phyloP scores from a whole-genome alignment of 169 alveolate genomes.

The Toxoplasma gondii region DNA sequence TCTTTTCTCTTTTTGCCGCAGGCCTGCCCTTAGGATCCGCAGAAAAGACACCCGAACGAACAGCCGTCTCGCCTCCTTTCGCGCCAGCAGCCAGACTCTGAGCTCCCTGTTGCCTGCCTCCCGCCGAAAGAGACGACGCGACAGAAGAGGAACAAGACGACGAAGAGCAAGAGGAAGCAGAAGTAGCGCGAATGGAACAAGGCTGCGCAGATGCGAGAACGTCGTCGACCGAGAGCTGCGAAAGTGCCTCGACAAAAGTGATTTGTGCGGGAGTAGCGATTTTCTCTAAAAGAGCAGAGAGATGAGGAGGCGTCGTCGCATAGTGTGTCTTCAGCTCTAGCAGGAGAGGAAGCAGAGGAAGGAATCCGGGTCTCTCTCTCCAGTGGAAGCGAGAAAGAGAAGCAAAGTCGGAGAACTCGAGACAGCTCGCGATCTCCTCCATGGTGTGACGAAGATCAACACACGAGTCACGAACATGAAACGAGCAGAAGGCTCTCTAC shows the following conservation, averaged over 20 bases:
- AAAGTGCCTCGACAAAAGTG: background rate
- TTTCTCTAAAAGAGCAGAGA: background rate
- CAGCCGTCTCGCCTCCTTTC: no score
- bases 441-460: background rate
- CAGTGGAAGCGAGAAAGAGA: background rate
- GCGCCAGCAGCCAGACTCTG: no score
- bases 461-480: no score
- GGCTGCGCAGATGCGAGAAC: background rate
- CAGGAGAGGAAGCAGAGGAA: background rate
- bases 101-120: no score
- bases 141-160: background rate
- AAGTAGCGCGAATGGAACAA: background rate
- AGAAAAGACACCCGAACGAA: no score
- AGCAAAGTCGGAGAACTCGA: constrained; percentile 1
- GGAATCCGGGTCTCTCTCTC: background rate
- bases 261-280: background rate
- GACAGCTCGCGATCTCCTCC: background rate
- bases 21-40: no score
- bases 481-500: no score
- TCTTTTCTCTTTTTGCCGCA: no score
- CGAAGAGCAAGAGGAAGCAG: background rate
- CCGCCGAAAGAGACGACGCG: no score
- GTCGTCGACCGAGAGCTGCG: background rate
- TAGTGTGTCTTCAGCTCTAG: background rate
- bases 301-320: background rate